phyloP scores from a whole-genome alignment of 192 early-diverging fungal species.

The Spinellus fusiger region DNA sequence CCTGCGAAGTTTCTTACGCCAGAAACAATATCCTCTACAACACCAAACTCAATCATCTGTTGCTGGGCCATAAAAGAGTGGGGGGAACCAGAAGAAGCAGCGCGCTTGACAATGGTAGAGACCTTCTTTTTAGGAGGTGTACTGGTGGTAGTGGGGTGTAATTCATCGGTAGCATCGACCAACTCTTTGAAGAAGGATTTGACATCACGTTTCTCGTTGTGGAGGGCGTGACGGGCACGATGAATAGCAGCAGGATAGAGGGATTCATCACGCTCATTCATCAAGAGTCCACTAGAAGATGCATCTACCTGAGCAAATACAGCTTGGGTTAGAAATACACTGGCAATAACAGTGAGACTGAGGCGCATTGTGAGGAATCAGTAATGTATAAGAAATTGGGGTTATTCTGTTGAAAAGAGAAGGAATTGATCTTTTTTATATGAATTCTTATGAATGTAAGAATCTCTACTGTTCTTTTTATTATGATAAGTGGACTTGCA shows the following conservation, averaged over 20 bases:
- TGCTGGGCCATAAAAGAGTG: background rate
- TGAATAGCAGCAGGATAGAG: background rate
- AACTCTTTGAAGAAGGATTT: too few relatives aligned
- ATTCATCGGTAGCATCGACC: too few relatives aligned
- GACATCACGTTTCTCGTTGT: background rate
- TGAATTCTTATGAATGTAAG: too few relatives aligned
- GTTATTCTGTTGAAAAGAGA: background rate
- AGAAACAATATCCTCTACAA: background rate
- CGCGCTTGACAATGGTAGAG: background rate
- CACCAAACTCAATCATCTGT: background rate
- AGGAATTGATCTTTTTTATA: too few relatives aligned
- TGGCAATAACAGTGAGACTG: constrained; percentile 12
- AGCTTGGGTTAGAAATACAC: constrained; percentile 4
- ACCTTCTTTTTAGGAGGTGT: background rate
- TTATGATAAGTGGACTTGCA: too few relatives aligned
- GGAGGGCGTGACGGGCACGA: background rate
- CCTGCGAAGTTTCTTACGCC: background rate
- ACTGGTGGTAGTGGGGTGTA: too few relatives aligned
- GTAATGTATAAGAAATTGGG: background rate
- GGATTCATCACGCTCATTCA: background rate
- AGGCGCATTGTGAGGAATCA: constrained; percentile 5
- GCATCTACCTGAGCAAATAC: background rate
- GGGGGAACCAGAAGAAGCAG: background rate
- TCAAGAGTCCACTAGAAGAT: background rate
- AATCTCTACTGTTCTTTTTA: too few relatives aligned